Conservation (phyloP, 2,329 filamentous ascomycete species). For the Sporothrix curviconia region DNA sequence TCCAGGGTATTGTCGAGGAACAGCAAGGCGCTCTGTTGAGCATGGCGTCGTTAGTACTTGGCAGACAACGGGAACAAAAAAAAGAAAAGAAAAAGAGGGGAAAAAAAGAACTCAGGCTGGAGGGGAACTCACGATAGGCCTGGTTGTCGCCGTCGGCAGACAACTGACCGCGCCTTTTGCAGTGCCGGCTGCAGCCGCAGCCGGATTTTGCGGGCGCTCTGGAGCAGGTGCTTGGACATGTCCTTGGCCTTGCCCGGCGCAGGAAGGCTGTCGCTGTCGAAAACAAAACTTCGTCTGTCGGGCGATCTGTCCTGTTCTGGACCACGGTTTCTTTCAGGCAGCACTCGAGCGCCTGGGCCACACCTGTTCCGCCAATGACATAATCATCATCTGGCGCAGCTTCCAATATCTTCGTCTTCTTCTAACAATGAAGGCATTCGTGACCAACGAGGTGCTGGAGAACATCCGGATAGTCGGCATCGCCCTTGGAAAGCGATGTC, state of each 20-base stretch:
- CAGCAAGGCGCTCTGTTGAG: constrained; percentile 66
- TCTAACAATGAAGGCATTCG: constrained; percentile 43
- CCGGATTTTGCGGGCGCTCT: constrained; percentile 83
- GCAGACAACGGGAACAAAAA: too few relatives aligned
- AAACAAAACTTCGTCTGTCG: constrained; percentile 41
- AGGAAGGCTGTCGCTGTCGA: constrained; percentile 40
- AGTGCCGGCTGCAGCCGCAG: constrained; percentile 76
- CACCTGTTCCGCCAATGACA: constrained; percentile 89
- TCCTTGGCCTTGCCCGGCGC: constrained; percentile 67
- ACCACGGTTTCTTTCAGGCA: constrained; percentile 76
- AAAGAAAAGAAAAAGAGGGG: not conserved
- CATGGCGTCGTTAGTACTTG: too few relatives aligned
- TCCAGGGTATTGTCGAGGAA: constrained; percentile 86
- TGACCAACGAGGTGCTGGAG: constrained; percentile 81
- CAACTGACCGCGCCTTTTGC: constrained; percentile 61
- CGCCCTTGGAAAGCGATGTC: constrained; percentile 25
- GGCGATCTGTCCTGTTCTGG: constrained; percentile 50
- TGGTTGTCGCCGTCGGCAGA: constrained; percentile 57
- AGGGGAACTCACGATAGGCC: constrained; percentile 62
- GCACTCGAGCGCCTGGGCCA: constrained; percentile 88
- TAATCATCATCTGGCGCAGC: constrained; percentile 85
- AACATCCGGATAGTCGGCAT: constrained; percentile 64
- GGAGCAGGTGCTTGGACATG: constrained; percentile 85
- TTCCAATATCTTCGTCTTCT: constrained; percentile 56
- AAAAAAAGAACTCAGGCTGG: not conserved